phyloP scores from a whole-genome alignment of 2,329 filamentous ascomycete species.

The Aureobasidium sp. region DNA sequence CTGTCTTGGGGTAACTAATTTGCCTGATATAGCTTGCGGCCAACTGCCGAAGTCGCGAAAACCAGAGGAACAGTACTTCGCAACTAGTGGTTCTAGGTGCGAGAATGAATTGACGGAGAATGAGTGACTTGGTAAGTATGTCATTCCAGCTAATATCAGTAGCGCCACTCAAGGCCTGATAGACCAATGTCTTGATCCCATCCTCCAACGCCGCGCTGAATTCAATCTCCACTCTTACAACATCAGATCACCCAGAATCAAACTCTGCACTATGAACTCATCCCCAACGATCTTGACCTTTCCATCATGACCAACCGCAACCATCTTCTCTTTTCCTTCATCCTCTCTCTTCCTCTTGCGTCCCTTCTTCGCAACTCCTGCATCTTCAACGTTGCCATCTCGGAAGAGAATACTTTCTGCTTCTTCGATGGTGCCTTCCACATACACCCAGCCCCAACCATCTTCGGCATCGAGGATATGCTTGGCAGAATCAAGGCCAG shows the following conservation, averaged over 20 bases:
- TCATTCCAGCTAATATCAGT: not conserved
- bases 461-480: slow-evolving; percentile 49
- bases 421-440: slow-evolving; percentile 57
- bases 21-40: not conserved
- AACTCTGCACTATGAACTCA: slow-evolving; percentile 84
- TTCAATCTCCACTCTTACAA: slow-evolving; percentile 39
- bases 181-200: not conserved
- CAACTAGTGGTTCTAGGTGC: no score
- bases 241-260: slow-evolving; percentile 76
- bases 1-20: not conserved
- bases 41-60: not conserved
- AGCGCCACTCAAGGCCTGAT: not conserved
- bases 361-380: not conserved
- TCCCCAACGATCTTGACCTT: slow-evolving; percentile 65
- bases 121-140: not conserved
- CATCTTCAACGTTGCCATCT: slow-evolving; percentile 13
- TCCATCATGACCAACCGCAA: slow-evolving; percentile 31
- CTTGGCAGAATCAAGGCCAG: slow-evolving; percentile 59
- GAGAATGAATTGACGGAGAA: no score
- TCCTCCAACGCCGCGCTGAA: not conserved
- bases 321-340: slow-evolving; percentile 30
- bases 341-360: slow-evolving; percentile 10
- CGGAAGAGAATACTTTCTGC: slow-evolving; percentile 46
- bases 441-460: slow-evolving; percentile 62
- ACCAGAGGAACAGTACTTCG: not conserved